Percentiles rank a stretch among this genome's conserved stretches.
Conservation (phyloP, 1,284 basidiomycete genomes). For the Ustilago sp. region DNA sequence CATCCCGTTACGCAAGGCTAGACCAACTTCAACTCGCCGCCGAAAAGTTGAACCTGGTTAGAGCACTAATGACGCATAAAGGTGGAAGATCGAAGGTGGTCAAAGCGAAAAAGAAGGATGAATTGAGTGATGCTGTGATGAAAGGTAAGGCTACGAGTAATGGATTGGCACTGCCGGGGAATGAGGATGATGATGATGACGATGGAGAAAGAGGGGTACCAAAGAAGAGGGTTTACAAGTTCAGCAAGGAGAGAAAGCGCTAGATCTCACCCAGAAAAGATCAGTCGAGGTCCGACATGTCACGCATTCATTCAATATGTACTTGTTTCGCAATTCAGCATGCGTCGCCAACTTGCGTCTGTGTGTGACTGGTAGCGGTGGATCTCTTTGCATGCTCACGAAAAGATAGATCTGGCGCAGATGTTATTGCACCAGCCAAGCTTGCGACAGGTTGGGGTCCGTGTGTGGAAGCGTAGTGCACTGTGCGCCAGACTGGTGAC, state of each 20-base stretch:
- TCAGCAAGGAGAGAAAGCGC: slow-evolving; percentile 59
- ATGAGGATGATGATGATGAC: slow-evolving; percentile 46
- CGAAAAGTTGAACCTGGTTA: slow-evolving; percentile 58
- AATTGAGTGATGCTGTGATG: slow-evolving; percentile 44
- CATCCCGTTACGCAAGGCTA: slow-evolving; percentile 54
- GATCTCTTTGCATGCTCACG: no score
- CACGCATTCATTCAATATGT: neutral
- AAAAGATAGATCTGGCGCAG: no score
- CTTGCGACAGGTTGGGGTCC: no score
- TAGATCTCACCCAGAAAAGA: slow-evolving; percentile 6
- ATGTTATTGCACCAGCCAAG: no score
- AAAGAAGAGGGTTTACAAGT: slow-evolving; percentile 46
- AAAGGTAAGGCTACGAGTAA: slow-evolving; percentile 50
- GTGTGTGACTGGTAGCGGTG: neutral
- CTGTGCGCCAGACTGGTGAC: no score
- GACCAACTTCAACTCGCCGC: slow-evolving; percentile 55
- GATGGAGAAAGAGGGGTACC: slow-evolving; percentile 14
- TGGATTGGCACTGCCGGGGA: slow-evolving; percentile 48
- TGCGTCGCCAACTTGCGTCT: neutral
- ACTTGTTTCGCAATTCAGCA: slow-evolving; percentile 3
- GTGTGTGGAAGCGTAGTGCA: no score
- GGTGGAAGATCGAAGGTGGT: slow-evolving; percentile 39
- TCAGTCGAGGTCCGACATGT: no score
- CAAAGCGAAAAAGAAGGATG: slow-evolving; percentile 25
- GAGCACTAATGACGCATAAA: slow-evolving; percentile 60